These are phyloP conservation scores for Ascochyta rabiei DNA, from an alignment of 2,329 filamentous ascomycete genomes.

Conservation along the genomic window DNA sequence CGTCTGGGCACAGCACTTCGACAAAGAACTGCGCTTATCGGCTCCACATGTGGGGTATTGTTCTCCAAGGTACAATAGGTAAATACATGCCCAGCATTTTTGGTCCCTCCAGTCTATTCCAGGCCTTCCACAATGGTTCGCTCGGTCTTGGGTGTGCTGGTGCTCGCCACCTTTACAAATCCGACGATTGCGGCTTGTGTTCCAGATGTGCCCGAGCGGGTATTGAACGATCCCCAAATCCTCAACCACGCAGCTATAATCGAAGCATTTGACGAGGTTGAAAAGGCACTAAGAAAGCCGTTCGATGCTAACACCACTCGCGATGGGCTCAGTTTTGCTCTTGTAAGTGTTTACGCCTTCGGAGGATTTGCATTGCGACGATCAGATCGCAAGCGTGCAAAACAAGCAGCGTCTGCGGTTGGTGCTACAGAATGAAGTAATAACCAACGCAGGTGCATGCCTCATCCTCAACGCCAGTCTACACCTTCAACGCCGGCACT, in stretches of 20 bases:
- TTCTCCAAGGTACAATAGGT: neutral
- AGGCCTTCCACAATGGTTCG: neutral
- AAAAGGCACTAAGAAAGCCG: conserved; percentile 5
- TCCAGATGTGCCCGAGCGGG: conserved; percentile 30
- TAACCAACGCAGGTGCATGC: conserved; percentile 32
- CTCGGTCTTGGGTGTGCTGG: neutral
- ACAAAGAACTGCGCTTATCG: conserved; percentile 5
- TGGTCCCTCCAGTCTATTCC: neutral
- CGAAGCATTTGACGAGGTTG: conserved; percentile 31
- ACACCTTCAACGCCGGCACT: conserved; percentile 35
- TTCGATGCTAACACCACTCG: conserved; percentile 24
- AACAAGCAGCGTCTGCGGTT: neutral
- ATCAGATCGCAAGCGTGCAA: neutral
- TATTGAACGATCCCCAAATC: conserved; percentile 26
- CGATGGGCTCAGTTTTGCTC: conserved; percentile 39
- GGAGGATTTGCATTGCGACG: neutral
- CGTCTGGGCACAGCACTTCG: conserved; percentile 2
- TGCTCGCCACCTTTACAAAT: neutral
- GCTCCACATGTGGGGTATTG: neutral
- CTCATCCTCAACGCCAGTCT: conserved; percentile 25
- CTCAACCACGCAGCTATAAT: conserved; percentile 31
- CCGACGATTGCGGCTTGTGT: conserved; percentile 25
- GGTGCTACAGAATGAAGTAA: neutral
- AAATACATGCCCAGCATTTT: neutral
- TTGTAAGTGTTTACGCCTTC: conserved; percentile 26